phyloP scores from a whole-genome alignment of 2,329 filamentous ascomycete species.

The Macrophomina phaseolina region DNA sequence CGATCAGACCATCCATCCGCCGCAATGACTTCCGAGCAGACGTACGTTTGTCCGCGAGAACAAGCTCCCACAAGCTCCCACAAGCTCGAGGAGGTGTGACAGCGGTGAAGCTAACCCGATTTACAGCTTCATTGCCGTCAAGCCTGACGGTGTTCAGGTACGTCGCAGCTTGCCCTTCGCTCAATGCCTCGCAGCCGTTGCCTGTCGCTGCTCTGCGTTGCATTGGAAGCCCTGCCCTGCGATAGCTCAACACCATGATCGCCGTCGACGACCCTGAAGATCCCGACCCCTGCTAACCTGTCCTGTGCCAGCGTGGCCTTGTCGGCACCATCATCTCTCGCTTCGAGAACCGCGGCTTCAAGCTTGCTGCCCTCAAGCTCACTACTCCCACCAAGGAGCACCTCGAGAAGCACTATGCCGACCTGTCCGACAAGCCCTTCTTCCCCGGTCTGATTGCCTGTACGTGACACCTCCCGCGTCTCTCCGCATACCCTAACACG shows the following conservation, averaged over 20 bases:
- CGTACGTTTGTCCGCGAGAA: conserved; percentile 63
- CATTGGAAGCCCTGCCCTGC: neutral
- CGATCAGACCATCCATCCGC: conserved; percentile 34
- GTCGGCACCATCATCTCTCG: conserved; percentile 96
- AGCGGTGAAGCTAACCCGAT: conserved; percentile 41
- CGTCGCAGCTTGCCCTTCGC: conserved; percentile 33
- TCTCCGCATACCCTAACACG: neutral
- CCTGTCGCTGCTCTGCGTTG: neutral
- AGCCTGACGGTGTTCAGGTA: conserved; percentile 99
- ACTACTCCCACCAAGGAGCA: conserved; percentile 86
- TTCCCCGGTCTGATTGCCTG: conserved; percentile 92
- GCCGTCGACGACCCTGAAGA: conserved; percentile 13
- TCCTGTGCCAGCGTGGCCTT: conserved; percentile 78
- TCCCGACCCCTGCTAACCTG: conserved; percentile 18
- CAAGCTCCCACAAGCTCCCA: conserved; percentile 13
- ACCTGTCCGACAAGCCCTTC: conserved; percentile 94
- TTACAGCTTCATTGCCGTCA: conserved; percentile 97
- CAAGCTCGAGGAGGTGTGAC: conserved; percentile 21
- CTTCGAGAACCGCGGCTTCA: conserved; percentile 98
- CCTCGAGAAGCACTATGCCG: conserved; percentile 97
- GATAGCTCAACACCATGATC: conserved; percentile 16
- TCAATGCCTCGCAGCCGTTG: neutral
- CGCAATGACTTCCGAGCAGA: conserved; percentile 78
- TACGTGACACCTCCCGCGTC: conserved; percentile 50
- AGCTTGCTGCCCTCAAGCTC: conserved; percentile 98